These are phyloP conservation scores for Dioscorea zingiberensis DNA, from an alignment of 106 monocot species.

Conservation along the genomic window DNA sequence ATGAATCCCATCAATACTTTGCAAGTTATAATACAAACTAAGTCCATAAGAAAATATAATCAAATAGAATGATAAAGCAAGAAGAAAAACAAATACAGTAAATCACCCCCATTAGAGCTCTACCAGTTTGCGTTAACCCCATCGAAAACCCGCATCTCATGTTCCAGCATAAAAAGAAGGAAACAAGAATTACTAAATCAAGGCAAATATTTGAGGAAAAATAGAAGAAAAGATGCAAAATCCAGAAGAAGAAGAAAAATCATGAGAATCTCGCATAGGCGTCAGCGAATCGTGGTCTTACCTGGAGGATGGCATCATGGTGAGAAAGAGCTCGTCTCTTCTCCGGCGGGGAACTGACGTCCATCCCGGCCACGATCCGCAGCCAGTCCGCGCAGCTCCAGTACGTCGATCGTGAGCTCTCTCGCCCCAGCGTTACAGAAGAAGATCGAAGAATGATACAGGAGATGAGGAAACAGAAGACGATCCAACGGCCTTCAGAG, in stretches of 20 bases:
- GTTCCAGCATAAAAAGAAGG: too few relatives aligned
- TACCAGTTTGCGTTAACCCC: too few relatives aligned
- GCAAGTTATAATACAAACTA: too few relatives aligned
- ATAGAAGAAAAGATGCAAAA: background rate
- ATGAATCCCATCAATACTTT: too few relatives aligned
- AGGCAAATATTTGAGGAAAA: background rate
- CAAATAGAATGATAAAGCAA: too few relatives aligned
- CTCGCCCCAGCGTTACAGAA: background rate
- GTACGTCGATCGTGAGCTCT: background rate
- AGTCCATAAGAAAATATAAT: too few relatives aligned
- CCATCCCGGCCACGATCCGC: constrained; percentile 4
- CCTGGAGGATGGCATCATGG: constrained; percentile 41
- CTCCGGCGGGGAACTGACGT: constrained; percentile 31
- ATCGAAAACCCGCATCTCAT: too few relatives aligned
- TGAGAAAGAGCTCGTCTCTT: constrained; percentile 13
- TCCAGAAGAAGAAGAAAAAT: background rate
- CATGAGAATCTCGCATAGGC: background rate
- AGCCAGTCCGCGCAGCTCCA: constrained; percentile 1
- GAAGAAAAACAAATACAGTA: too few relatives aligned
- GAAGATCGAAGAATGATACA: constrained; percentile 2
- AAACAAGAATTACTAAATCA: background rate
- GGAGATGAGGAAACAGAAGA: background rate
- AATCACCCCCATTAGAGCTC: too few relatives aligned
- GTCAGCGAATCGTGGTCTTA: background rate
- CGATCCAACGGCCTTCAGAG: too few relatives aligned